Conservation (phyloP, 306 rosid species). For the Comarum palustre region DNA sequence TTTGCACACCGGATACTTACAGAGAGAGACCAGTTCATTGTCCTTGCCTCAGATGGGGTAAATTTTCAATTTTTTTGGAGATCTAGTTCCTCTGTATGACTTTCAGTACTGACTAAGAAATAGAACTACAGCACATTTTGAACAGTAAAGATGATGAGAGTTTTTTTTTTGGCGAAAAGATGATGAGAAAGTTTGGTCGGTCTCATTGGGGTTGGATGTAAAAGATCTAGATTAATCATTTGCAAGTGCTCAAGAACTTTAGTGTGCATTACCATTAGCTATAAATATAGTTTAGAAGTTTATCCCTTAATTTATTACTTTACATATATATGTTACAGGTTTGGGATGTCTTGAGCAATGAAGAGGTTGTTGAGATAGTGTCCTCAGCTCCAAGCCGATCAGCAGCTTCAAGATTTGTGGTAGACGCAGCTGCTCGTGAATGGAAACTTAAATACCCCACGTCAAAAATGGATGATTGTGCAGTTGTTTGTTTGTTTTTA, state of each 20-base stretch:
- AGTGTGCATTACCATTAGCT: neutral
- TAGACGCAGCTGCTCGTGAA: conserved; percentile 81
- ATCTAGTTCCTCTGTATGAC: no score
- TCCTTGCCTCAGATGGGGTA: conserved; percentile 97
- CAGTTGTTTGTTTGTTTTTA: conserved; percentile 82
- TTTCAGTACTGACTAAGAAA: no score
- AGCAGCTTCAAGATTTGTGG: conserved; percentile 69
- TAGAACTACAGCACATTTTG: no score
- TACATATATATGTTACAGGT: conserved; percentile 46
- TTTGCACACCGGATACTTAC: conserved; percentile 68
- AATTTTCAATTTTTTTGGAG: conserved; percentile 18
- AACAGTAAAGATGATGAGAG: no score
- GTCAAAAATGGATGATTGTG: conserved; percentile 97
- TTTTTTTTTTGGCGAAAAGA: no score
- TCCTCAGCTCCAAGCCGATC: conserved; percentile 64
- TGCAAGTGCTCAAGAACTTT: neutral
- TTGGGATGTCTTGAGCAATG: conserved; percentile 96
- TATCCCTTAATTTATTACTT: neutral
- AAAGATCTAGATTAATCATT: neutral
- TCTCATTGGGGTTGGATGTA: neutral
- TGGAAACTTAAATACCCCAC: conserved; percentile 93
- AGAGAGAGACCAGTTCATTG: conserved; percentile 79
- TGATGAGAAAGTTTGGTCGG: neutral
- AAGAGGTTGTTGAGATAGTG: conserved; percentile 88
- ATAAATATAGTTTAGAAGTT: neutral